Conservation (phyloP, 768 basidiomycete species). For the Lentinula guzmanii region DNA sequence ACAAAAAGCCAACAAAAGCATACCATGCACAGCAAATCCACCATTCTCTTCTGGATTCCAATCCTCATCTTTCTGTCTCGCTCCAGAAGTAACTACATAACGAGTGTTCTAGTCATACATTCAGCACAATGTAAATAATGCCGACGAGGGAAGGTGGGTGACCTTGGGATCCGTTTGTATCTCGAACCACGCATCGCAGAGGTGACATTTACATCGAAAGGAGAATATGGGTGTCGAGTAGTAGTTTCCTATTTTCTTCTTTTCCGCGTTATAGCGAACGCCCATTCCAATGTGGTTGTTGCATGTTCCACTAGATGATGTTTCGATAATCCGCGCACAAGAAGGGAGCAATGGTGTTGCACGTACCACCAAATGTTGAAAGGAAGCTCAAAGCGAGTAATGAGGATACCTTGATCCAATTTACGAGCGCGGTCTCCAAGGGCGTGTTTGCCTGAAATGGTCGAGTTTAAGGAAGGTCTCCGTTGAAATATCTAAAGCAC, state of each 20-base stretch:
- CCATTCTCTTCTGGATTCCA: slow-evolving; percentile 98
- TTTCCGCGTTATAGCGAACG: slow-evolving; percentile 99
- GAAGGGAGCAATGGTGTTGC: not conserved
- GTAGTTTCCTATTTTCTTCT: slow-evolving; percentile 94
- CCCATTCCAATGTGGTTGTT: slow-evolving; percentile 98
- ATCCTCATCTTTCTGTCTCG: slow-evolving; percentile 91
- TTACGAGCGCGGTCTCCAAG: slow-evolving; percentile 91
- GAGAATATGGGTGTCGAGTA: slow-evolving; percentile 92
- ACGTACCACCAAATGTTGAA: slow-evolving; percentile 96
- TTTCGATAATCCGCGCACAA: not conserved
- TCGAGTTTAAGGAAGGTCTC: slow-evolving; percentile 6
- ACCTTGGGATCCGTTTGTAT: slow-evolving; percentile 98
- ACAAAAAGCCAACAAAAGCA: slow-evolving; percentile 8
- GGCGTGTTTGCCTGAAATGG: slow-evolving; percentile 78
- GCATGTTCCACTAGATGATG: slow-evolving; percentile 69
- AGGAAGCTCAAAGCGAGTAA: slow-evolving; percentile 92
- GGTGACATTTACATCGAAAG: slow-evolving; percentile 96
- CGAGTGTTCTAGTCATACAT: slow-evolving; percentile 69
- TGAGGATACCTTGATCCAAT: slow-evolving; percentile 92
- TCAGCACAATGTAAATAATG: not conserved
- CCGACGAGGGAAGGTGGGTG: not conserved
- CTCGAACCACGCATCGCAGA: slow-evolving; percentile 97
- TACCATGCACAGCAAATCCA: slow-evolving; percentile 85
- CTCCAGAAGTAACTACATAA: slow-evolving; percentile 89
- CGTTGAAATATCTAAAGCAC: not conserved